These are phyloP conservation scores for Phascolomyces articulosus DNA, from an alignment of 371 early-diverging fungal species.

Conservation along the genomic window DNA sequence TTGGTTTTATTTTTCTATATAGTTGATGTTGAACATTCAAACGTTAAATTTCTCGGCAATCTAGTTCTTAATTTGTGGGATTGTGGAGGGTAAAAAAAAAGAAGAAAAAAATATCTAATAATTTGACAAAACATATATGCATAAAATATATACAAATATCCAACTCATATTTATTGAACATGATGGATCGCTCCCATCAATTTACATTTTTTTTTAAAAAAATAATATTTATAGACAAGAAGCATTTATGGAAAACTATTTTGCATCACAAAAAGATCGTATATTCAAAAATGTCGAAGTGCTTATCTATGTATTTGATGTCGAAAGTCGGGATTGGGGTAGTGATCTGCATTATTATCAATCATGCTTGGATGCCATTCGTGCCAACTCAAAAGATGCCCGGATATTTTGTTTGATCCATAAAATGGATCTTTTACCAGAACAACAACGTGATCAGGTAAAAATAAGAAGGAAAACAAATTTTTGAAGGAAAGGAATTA, in stretches of 20 bases:
- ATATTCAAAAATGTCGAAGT: conserved; percentile 98
- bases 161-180: too few species aligned
- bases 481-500: too few species aligned
- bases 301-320: conserved; percentile 96
- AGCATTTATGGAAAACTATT: conserved; percentile 96
- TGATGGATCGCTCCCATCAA: too few species aligned
- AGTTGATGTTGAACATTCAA: conserved; percentile 97
- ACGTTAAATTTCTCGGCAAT: conserved; percentile 93
- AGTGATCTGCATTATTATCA: conserved; percentile 92
- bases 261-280: conserved; percentile 89
- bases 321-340: conserved; percentile 90
- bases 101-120: neutral
- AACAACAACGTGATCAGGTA: conserved; percentile 73
- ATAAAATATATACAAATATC: too few species aligned
- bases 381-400: conserved; percentile 84
- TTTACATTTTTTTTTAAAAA: too few species aligned
- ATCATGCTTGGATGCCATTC: conserved; percentile 85
- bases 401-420: conserved; percentile 94
- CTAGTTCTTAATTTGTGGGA: conserved; percentile 96
- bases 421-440: conserved; percentile 94
- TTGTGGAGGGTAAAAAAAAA: conserved; percentile 74
- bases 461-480: neutral
- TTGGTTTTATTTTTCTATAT: conserved; percentile 12
- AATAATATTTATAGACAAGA: conserved; percentile 70
- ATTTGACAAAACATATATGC: too few species aligned